Conservation (phyloP, 164 flowering plant genomes). For the Liquidambar formosana region DNA sequence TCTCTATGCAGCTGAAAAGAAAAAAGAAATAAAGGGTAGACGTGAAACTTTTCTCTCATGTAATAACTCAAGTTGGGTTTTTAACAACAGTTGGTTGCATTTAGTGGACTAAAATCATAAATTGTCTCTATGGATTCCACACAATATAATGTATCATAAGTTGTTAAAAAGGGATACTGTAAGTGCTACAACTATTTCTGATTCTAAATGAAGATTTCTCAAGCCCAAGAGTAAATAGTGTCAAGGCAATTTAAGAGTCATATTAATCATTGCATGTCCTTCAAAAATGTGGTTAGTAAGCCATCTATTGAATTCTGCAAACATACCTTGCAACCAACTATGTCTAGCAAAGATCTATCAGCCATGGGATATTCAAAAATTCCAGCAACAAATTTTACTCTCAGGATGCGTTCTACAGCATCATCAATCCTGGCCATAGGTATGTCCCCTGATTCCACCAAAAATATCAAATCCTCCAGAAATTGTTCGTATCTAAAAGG, state of each 20-base stretch:
- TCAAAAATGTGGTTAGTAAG: neutral
- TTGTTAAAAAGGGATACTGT: neutral
- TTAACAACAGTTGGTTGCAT: neutral
- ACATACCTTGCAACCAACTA: slow-evolving; percentile 79
- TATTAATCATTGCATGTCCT: no score
- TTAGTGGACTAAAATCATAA: neutral
- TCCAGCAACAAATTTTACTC: slow-evolving; percentile 80
- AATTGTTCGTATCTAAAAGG: slow-evolving; percentile 59
- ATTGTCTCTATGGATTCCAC: neutral
- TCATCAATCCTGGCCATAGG: slow-evolving; percentile 78
- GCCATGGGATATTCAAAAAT: slow-evolving; percentile 72
- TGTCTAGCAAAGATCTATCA: slow-evolving; percentile 68
- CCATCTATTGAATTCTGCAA: neutral
- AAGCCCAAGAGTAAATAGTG: neutral
- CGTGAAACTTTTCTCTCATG: neutral
- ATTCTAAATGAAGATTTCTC: neutral
- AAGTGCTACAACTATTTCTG: neutral
- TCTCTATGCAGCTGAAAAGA: slow-evolving; percentile 69
- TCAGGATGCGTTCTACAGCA: slow-evolving; percentile 80
- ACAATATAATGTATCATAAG: neutral
- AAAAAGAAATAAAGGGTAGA: no score
- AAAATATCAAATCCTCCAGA: slow-evolving; percentile 46
- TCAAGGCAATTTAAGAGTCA: no score
- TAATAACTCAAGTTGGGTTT: neutral
- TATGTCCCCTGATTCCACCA: slow-evolving; percentile 71